phyloP scores from a whole-genome alignment of 106 monocot species.

The Allium cepa region DNA sequence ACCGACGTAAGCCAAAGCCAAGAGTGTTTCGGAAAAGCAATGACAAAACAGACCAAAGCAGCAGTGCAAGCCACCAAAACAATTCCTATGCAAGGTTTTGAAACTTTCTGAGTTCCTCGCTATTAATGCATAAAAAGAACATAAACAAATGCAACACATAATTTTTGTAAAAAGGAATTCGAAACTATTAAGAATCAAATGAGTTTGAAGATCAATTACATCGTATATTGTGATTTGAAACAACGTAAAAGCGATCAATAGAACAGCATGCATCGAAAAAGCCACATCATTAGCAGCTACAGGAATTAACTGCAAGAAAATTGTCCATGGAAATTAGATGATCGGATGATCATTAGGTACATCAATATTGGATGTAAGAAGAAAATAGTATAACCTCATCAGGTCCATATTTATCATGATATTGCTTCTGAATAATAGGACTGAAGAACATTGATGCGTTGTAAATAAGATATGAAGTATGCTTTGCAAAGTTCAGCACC shows the following conservation, averaged over 20 bases:
- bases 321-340: background rate
- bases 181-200: background rate
- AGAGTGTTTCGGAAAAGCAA: conserved; percentile 69
- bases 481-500: conserved; percentile 67
- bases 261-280: conserved; percentile 92
- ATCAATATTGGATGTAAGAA: background rate
- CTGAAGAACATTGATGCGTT: conserved; percentile 67
- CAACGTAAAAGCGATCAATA: conserved; percentile 73
- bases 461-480: conserved; percentile 71
- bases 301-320: conserved; percentile 71
- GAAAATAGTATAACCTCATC: conserved; percentile 29
- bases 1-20: conserved; percentile 94
- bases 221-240: conserved; percentile 86
- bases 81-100: conserved; percentile 53
- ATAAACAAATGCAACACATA: no score
- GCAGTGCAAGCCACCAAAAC: conserved; percentile 43
- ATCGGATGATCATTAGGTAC: background rate
- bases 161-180: no score
- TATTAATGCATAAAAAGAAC: conserved; percentile 2
- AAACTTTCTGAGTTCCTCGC: conserved; percentile 80
- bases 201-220: conserved; percentile 25
- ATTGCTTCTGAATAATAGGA: conserved; percentile 51
- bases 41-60: conserved; percentile 55
- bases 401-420: conserved; percentile 54
- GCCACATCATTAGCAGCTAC: conserved; percentile 97